phyloP scores from a whole-genome alignment of 345 rosid species.

The Pistacia vera region DNA sequence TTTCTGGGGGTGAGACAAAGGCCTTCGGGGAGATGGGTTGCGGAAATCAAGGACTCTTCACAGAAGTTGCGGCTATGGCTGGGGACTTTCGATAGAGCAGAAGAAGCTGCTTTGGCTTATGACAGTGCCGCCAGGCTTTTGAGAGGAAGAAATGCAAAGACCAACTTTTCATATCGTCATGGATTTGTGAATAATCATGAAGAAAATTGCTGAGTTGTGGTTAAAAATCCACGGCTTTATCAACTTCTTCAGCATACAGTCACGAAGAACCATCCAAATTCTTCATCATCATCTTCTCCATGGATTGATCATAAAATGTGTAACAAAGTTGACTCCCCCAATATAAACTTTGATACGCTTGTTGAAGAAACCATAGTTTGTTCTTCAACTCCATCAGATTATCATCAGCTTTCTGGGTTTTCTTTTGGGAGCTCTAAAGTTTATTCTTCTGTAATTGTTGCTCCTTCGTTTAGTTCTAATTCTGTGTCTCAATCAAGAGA shows the following conservation, averaged over 20 bases:
- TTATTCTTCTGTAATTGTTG: constrained; percentile 58
- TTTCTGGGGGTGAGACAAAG: constrained; percentile 61
- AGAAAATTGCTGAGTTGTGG: constrained; percentile 16
- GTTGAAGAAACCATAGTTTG: constrained; percentile 47
- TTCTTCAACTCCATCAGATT: constrained; percentile 17
- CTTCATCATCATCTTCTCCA: constrained; percentile 3
- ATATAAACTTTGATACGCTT: constrained; percentile 18
- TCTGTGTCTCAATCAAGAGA: constrained; percentile 17
- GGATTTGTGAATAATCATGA: constrained; percentile 3
- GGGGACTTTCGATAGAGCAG: constrained; percentile 50
- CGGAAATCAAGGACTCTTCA: constrained; percentile 57
- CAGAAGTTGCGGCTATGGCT: constrained; percentile 62
- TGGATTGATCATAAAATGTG: neutral
- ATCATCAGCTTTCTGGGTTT: constrained; percentile 13
- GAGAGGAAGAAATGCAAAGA: constrained; percentile 50
- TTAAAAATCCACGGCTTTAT: constrained; percentile 34
- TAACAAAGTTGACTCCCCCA: neutral
- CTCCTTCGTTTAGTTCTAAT: constrained; percentile 48
- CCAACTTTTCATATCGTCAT: constrained; percentile 37
- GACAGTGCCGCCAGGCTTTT: constrained; percentile 52
- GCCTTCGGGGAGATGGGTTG: constrained; percentile 66
- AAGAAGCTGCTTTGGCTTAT: constrained; percentile 56
- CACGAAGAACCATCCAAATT: constrained; percentile 41
- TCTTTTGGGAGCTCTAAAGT: constrained; percentile 52
- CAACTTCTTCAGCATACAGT: constrained; percentile 38